Evolutionary conservation across 140 eudicot genomes (phyloP), one percentile per base, ranked within the genome.

Genomic region (Stevia rebaudiana): DNA sequence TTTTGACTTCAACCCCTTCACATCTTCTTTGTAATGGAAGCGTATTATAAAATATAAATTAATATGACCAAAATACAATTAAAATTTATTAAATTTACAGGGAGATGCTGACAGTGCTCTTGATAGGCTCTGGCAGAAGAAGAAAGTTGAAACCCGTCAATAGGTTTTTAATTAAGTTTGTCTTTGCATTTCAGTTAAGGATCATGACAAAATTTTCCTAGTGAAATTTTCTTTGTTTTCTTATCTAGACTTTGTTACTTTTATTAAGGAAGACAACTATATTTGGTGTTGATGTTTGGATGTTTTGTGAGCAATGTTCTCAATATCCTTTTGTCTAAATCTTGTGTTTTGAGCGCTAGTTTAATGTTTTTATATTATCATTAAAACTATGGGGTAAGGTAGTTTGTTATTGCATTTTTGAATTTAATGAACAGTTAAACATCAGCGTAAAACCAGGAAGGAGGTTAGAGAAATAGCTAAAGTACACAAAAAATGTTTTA

Each of bases 41-140:
- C n/a, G n/a, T n/a, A n/a, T n/a, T n/a, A n/a, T n/a, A n/a, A n/a
- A n/a, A n/a, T n/a, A n/a, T n/a, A n/a, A n/a, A n/a, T n/a, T n/a
- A n/a, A n/a, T n/a, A n/a, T n/a, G n/a, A n/a, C n/a, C n/a, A n/a
- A n/a, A n/a, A n/a, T n/a, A n/a, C n/a, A n/a, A n/a, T n/a, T n/a
- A n/a, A n/a, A n/a, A n/a, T n/a, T n/a, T n/a, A n/a, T n/a, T n/a
- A n/a, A n/a, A n/a, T 24, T 40, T 51, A n/a, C 74, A 79, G 94
- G 95, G 95, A 11, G 95, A 86, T 79, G 95, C 95, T 22, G 95
- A 86, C 69, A 87, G 95, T 69, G 92, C 92, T 0, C 74, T 87
- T 30, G 95, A 84, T 61, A 83, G 88, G 60, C 74, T 87, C 43
- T 87, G 95, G 95, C 95, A 87, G 63, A 87, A 84, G 77, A 84